Conservation (phyloP, 2,329 filamentous ascomycete genomes). For the Fusarium foetens region DNA sequence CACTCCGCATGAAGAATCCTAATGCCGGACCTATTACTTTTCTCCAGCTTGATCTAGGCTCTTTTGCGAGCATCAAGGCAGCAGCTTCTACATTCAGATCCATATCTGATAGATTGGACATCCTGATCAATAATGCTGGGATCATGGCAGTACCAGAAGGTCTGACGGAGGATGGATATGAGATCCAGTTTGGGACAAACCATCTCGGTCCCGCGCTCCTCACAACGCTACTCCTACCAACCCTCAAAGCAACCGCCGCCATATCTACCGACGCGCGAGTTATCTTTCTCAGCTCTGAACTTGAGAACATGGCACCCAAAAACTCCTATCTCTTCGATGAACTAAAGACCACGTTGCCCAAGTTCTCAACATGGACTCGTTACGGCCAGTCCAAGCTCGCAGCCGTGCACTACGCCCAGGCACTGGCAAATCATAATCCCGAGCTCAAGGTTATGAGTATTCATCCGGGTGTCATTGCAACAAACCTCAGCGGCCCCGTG, state of each 20-base stretch:
- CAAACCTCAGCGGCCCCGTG: not conserved
- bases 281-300: not conserved
- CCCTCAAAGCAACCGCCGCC: not conserved
- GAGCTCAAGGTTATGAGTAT: not conserved
- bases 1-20: not conserved
- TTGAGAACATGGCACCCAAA: not conserved
- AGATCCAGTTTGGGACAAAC: not conserved
- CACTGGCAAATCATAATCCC: not conserved
- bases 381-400: not conserved
- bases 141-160: not conserved
- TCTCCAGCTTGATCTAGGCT: not conserved
- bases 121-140: not conserved
- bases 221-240: not conserved
- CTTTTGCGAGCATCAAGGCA: not conserved
- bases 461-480: not conserved
- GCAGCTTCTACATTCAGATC: not conserved
- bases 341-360: not conserved
- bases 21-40: accelerated
- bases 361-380: not conserved
- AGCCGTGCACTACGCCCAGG: not conserved
- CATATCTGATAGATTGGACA: not conserved
- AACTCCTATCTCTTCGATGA: not conserved
- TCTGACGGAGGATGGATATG: not conserved
- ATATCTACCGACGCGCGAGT: not conserved
- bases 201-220: not conserved